Evolutionary conservation across 2,329 filamentous ascomycete species (phyloP), one percentile per base, ranked within the genome.

Genomic region (Aspergillus uvarum): DNA sequence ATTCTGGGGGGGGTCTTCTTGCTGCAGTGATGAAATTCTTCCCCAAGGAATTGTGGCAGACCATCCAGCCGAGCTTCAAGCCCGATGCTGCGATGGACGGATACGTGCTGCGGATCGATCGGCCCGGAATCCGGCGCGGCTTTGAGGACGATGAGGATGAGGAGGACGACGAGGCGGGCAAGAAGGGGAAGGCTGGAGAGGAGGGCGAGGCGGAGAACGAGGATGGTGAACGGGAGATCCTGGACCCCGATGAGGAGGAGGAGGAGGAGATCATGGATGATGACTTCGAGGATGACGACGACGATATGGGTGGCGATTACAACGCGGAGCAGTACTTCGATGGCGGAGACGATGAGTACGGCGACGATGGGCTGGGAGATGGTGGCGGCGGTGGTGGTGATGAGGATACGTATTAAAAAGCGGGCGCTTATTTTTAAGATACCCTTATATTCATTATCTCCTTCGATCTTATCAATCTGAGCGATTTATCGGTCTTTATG

Each of bases 271-370:
- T 83, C 32, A 78, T 82, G 6, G 85, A 87, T 56, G 82, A 85
- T 59, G 83, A 85, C 56, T 87, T 85, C 63, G 82, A 85, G 49
- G 83, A 84, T 24, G 84, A 86, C 49, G 85, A 85, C 12, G 83
- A 85, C 58, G 81, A 82, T 38, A 81, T 82, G 73, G 82, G 80
- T 5, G 85, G 83, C 4, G 85, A 87, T 68, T 87, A 88, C 67
- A 84, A 87, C 65, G 86, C 83, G 1, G 86, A 88, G 67, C 81
- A 87, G 63, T 88, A 88, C 76, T 86, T 86, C 67, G 83, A 85
- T 63, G 83, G 80, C 57, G 86, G 86, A 6, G 86, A 82, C 53
- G 80, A 81, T 52, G 80, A 81, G 51, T 79, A 74, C 54, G 79
- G 84, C 54, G 84, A 82, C 57, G 85, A 83, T 63, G 82, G 82